Evolutionary conservation across 306 rosid species (phyloP).

Genomic region (Chamaecrista fasciculata): DNA sequence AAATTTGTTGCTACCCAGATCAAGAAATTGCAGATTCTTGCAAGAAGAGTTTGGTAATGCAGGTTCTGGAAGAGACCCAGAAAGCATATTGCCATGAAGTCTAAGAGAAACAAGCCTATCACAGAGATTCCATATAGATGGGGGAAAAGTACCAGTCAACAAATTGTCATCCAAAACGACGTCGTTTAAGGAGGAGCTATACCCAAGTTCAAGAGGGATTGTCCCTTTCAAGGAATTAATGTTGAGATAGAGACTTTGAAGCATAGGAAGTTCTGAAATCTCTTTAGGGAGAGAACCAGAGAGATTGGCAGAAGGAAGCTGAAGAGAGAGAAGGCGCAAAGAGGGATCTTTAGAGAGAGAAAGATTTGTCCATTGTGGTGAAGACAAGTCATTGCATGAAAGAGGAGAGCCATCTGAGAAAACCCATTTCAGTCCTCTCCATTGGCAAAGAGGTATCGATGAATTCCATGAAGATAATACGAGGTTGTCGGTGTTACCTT

Average conservation of each 20-base stretch:
- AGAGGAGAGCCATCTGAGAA: conserved; percentile 58
- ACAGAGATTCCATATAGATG: conserved; percentile 91
- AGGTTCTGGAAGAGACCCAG: conserved; percentile 72
- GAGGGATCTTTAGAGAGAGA: conserved; percentile 73
- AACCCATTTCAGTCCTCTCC: conserved; percentile 98
- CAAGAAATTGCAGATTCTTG: conserved; percentile 58
- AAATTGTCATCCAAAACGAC: conserved; percentile 73
- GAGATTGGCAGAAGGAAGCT: conserved; percentile 94
- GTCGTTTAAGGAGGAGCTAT: conserved; percentile 65
- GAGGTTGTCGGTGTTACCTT: conserved; percentile 71
- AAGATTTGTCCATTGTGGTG: conserved; percentile 82
- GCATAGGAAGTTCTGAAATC: conserved; percentile 81
- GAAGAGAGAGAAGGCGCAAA: conserved; percentile 73
- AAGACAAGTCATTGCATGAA: conserved; percentile 65
- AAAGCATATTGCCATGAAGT: conserved; percentile 55
- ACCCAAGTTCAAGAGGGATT: conserved; percentile 89
- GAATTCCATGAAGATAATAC: conserved; percentile 86
- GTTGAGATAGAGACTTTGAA: conserved; percentile 73
- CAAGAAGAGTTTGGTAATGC: conserved; percentile 89
- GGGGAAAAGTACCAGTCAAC: conserved; percentile 59
- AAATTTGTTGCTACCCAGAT: conserved; percentile 70
- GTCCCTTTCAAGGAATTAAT: conserved; percentile 68
- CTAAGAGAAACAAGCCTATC: conserved; percentile 66
- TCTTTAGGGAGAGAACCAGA: conserved; percentile 90
- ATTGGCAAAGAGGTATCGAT: conserved; percentile 77